Evolutionary conservation across 768 basidiomycete genomes (phyloP).

Genomic region (Pisolithus tinctorius): DNA sequence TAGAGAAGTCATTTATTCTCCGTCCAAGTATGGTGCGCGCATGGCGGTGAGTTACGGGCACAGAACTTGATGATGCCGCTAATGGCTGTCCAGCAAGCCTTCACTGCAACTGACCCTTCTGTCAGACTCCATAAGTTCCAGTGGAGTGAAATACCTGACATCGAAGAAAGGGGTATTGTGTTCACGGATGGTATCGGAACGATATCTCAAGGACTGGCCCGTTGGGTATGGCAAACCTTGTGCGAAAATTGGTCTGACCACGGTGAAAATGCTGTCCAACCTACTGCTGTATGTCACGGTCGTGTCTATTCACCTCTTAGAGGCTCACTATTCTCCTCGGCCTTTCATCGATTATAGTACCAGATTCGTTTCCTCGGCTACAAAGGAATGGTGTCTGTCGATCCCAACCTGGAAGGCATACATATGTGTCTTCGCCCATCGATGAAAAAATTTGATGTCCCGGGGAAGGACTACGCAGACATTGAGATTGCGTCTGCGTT

Average conservation of each 20-base stretch:
- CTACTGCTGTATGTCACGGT: conserved; percentile 50
- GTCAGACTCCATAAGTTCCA: conserved; percentile 47
- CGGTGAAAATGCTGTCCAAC: conserved; percentile 33
- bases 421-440: conserved; percentile 64
- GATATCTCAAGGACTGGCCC: conserved; percentile 52
- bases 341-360: conserved; percentile 34
- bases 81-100: conserved; percentile 47
- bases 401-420: conserved; percentile 45
- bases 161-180: conserved; percentile 36
- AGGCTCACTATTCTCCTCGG: neutral
- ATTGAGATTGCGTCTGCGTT: conserved; percentile 73
- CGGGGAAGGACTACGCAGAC: conserved; percentile 39
- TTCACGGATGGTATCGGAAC: conserved; percentile 83
- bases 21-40: conserved; percentile 80
- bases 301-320: neutral
- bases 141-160: conserved; percentile 60
- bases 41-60: conserved; percentile 36
- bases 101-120: conserved; percentile 75
- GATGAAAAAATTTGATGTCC: conserved; percentile 70
- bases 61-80: neutral
- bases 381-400: conserved; percentile 76
- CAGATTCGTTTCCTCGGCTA: conserved; percentile 81
- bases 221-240: conserved; percentile 53
- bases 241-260: conserved; percentile 37
- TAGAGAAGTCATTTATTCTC: conserved; percentile 43